A percentile compares a stretch with the other conserved stretches of the same genome.
phyloP scores from a whole-genome alignment of 768 basidiomycete genomes.

The Hemileccinum rubropunctum region DNA sequence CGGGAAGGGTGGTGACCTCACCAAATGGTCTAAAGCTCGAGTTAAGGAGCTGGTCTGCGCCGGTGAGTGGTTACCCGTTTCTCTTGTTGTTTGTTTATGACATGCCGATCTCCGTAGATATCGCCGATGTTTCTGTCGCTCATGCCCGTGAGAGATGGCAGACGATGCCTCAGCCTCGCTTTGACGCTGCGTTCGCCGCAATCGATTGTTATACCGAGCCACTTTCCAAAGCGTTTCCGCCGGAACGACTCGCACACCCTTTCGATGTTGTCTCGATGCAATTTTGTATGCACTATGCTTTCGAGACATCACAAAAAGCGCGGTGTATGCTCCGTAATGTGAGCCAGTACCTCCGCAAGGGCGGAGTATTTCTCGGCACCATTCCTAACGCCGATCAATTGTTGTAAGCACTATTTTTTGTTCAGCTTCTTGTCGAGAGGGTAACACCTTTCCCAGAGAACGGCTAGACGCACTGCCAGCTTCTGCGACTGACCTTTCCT shows the following conservation, averaged over 20 bases:
- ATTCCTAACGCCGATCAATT: constrained; percentile 87
- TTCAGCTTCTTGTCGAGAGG: constrained; percentile 2
- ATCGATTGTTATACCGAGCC: constrained; percentile 85
- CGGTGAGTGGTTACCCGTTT: constrained; percentile 48
- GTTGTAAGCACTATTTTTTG: constrained; percentile 53
- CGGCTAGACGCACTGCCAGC: constrained; percentile 69
- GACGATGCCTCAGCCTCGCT: constrained; percentile 48
- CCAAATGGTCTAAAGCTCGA: constrained; percentile 89
- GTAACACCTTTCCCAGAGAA: constrained; percentile 44
- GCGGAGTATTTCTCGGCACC: constrained; percentile 96
- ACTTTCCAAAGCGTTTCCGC: constrained; percentile 66
- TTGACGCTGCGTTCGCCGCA: constrained; percentile 78
- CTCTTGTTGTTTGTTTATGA: neutral
- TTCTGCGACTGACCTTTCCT: constrained; percentile 67
- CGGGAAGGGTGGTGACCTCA: constrained; percentile 98
- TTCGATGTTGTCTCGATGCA: constrained; percentile 99
- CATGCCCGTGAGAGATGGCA: constrained; percentile 82
- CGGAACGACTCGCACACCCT: constrained; percentile 54
- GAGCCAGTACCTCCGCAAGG: constrained; percentile 68
- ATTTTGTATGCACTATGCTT: constrained; percentile 99
- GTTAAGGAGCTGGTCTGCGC: constrained; percentile 78
- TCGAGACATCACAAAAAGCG: constrained; percentile 84
- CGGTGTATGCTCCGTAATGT: constrained; percentile 94
- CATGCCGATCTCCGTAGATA: constrained; percentile 50
- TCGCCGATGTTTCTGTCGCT: constrained; percentile 83